Evolutionary conservation across 2,329 filamentous ascomycete genomes (phyloP), one percentile per base, ranked within the genome.

Genomic region (Zymoseptoria passerinii): DNA sequence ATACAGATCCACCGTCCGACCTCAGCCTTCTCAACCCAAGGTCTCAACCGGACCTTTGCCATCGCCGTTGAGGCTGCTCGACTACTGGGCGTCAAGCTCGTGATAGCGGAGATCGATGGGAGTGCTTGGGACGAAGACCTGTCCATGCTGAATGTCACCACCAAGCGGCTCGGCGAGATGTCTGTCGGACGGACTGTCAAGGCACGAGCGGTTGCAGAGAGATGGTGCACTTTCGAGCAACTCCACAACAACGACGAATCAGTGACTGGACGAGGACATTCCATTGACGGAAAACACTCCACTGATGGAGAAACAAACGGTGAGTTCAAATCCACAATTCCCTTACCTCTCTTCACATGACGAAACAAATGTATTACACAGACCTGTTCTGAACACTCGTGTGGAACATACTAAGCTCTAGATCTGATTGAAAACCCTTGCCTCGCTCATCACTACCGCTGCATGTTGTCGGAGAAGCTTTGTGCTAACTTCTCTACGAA

Each of bases 11-110:
- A 92, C 70, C 80, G 82, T 23, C 79, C 82, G 56, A 88, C 86
- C 0, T 84, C 84, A 61, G 86, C 89, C 60, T 91, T 87, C 82
- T 90, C 86, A 54, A 87, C 85, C 0, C 88, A 91, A 72, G 89
- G 88, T 0, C 71, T 92, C 10, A 79, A 82, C 19, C 79, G 79
- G 58, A 85, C 84, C 1, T 77, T 84, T n/a, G 80, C 87, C 1
- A 74, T 77, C 0, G 72, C 88, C 1, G 80, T 89, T 8, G 87
- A 90, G 58, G 78, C 81, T 1, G 85, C 84, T 0, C 58, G 71
- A 56, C 66, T 61, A 19, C 63, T 69, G 0, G 62, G 62, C 3
- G 72, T 69, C n/a, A 66, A 67, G 52, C 71, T 80, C 10, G 56
- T 76, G n/a, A 56, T 80, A 28, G 74, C 72, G 3, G 77, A 80